Evolutionary conservation across 345 rosid genomes (phyloP), one percentile per base, ranked within the genome.

Genomic region (Aethionema arabicum): DNA sequence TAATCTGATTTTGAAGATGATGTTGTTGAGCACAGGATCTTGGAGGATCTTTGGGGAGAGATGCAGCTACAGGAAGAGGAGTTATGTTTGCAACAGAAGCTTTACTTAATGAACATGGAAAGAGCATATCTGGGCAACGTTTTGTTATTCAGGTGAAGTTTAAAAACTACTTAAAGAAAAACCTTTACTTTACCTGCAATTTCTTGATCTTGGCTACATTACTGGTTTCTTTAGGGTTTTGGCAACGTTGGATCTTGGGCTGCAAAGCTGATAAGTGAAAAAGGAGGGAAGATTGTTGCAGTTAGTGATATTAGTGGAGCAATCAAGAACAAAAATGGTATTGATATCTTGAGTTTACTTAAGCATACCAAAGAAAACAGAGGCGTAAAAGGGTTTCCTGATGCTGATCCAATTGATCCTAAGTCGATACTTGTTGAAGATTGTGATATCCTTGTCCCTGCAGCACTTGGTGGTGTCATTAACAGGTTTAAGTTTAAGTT

Each of bases 231-330:
- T 55, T 60, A 90, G 97, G 97, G 97, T 30, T 93, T 93, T 59
- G 99, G 99, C 21, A 93, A 93, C 76, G 97, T 93, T 7, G 99
- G 99, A 32, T 88, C 97, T n/a, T 93, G 96, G 99, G 97, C 97
- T 42, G 96, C 96, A 4, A 87, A 82, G 52, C 82, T 93, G 51
- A 90, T 93, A 59, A 69, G 74, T 49, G 87, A 84, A 33, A 70
- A 73, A 3, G 95, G 99, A 51, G 99, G 99, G 63, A 87, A 78
- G 79, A 65, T 93, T 63, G 90, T 90, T 46, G 99, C 89, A 0
- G 82, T 87, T 4, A 90, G 96, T 70, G 99, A 93, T 65, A 78
- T 87, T 7, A 67, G 79, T 0, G 97, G 99, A 66, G 99, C 97
- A 44, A 83, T 90, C 63, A 90, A 83, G 83, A 93, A 87, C 82